Base-by-base conservation (phyloP, 1,284 basidiomycete species). In the Marasmius tenuissimus region DNA sequence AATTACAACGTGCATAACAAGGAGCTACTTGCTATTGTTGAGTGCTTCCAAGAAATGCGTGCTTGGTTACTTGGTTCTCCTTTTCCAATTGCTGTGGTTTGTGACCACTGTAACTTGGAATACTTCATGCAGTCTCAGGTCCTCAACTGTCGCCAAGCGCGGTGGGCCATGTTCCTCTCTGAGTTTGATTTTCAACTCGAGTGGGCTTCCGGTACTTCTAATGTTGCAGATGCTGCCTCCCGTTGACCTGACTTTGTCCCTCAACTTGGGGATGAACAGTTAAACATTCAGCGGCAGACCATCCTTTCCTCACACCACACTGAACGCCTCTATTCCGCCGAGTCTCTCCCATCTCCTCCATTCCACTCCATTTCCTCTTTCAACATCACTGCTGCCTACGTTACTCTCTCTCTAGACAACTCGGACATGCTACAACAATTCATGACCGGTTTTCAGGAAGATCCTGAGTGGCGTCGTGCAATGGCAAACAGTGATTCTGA, bases 151-250 rank as follows among this genome's bases (percentile, higher is more conserved):
- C 66, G 72, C 0, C 78, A 79, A 65, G 75, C 70, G 7, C 67
- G 73, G 8, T 80, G 78, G 75, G 64, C 67, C 2, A 69, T 73
- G 54, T 63, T 69, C 38, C 62, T 81, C 0, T 61, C 70, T 1
- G 57, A 69, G 8, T 77, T 72, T 64, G 59, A 73, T 48, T 75
- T 74, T 59, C 14, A 40, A 3, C 69, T 79, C n/a, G 39, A 59
- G 11, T 80, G 72, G 68, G 66, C 58, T 34, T 72, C 73, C 1
- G 70, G 71, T 12, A 35, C 51, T 2, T 20, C 70, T 20, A 73
- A 72, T 38, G 71, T 76, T 10, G 79, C 81, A 40, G 72, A 81
- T 11, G 63, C 68, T 11, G 71, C 69, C 14, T 76, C 75, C 38
- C 60, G 69, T 1, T 64, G 66, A 7, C 63, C 73, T 3, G 73